Percentiles rank a stretch among this genome's conserved stretches.
phyloP scores from a whole-genome alignment of 202 grass and related monocot species.

The Schoenoplectus tabernaemontani region DNA sequence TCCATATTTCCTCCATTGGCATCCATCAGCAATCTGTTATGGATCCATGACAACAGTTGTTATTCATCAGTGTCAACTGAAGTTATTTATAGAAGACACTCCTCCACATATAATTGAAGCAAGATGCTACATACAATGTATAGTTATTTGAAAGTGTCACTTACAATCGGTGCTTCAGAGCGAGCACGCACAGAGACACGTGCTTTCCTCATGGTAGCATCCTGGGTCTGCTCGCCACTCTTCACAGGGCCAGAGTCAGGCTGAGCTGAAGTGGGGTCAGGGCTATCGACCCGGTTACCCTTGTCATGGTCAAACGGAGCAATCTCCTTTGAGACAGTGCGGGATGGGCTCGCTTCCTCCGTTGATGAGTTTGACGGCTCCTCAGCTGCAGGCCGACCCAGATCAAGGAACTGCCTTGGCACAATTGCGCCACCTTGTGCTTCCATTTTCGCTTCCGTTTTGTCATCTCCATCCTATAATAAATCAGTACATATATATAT shows the following conservation, averaged over 20 bases:
- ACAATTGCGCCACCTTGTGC: conserved; percentile 15
- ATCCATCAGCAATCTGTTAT: conserved; percentile 77
- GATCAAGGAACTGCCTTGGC: conserved; percentile 52
- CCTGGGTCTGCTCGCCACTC: conserved; percentile 34
- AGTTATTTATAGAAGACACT: neutral
- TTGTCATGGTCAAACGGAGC: conserved; percentile 12
- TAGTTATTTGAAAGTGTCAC: neutral
- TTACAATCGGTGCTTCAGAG: conserved; percentile 83
- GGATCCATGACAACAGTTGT: neutral
- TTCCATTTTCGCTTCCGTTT: neutral
- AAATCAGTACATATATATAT: neutral
- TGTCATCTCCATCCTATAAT: neutral
- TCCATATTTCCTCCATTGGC: conserved; percentile 98
- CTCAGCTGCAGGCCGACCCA: conserved; percentile 23
- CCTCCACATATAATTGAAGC: neutral
- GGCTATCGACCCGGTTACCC: conserved; percentile 8
- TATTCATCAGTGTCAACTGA: neutral
- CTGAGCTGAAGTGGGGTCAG: conserved; percentile 17
- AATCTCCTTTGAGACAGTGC: conserved; percentile 29
- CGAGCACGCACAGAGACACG: conserved; percentile 84
- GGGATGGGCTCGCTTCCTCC: conserved; percentile 46
- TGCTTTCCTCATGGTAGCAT: conserved; percentile 78
- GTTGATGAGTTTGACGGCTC: conserved; percentile 79
- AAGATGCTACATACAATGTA: neutral
- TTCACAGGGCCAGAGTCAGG: conserved; percentile 21